Evolutionary conservation across 2,329 filamentous ascomycete species (phyloP).

Genomic region (Annulohypoxylon truncatum): DNA sequence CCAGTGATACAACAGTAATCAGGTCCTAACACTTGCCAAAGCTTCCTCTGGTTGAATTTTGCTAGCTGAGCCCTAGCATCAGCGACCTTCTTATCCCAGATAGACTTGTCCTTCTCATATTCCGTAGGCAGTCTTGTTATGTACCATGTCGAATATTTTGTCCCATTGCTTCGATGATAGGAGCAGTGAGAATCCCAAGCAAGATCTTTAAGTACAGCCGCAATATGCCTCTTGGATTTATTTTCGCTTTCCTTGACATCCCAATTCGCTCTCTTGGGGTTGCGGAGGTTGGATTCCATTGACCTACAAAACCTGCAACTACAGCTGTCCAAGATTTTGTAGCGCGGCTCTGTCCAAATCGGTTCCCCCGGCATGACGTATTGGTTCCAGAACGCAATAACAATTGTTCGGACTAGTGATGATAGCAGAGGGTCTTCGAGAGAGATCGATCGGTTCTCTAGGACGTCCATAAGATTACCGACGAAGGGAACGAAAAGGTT

Average conservation of each 20-base stretch:
- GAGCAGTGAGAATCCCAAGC: neutral
- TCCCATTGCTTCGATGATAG: neutral
- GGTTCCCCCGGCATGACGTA: neutral
- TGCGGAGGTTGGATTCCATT: neutral
- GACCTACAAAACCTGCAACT: neutral
- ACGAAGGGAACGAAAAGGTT: slow-evolving; percentile 27
- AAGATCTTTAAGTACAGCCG: neutral
- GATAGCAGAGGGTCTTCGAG: slow-evolving; percentile 1
- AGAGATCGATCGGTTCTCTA: neutral
- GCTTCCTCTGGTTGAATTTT: neutral
- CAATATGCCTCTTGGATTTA: neutral
- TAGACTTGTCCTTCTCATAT: neutral
- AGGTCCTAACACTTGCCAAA: neutral
- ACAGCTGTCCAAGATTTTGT: neutral
- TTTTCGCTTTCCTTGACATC: neutral
- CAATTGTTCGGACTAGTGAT: neutral
- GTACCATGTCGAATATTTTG: neutral
- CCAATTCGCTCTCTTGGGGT: neutral
- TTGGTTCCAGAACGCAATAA: slow-evolving; percentile 8
- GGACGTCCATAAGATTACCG: neutral
- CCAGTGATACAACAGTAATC: slow-evolving; percentile 2
- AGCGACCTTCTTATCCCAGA: neutral
- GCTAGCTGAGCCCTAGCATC: neutral
- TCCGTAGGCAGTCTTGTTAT: neutral
- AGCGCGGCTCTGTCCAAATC: neutral